Evolutionary conservation across 164 flowering plant genomes (phyloP).

Genomic region (Berberis vulgaris): DNA sequence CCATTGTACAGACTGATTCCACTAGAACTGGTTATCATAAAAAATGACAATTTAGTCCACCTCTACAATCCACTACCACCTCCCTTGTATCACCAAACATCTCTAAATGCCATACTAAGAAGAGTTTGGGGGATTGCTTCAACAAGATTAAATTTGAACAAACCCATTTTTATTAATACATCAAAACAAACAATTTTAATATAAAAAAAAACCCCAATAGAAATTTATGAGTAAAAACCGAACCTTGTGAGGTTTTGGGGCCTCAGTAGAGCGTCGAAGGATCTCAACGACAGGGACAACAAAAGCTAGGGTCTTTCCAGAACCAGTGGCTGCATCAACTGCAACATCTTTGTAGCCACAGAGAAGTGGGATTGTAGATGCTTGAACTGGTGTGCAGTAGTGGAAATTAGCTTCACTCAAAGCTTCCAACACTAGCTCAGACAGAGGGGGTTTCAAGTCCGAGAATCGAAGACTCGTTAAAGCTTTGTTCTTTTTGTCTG

Average conservation of each 20-base stretch:
- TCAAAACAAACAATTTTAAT: no score
- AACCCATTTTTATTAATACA: no score
- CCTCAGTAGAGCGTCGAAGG: constrained; percentile 45
- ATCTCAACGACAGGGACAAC: constrained; percentile 79
- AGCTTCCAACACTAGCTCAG: constrained; percentile 59
- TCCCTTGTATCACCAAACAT: no score
- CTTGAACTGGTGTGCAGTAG: constrained; percentile 93
- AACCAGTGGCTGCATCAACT: constrained; percentile 96
- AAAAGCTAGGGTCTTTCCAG: constrained; percentile 93
- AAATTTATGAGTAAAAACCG: not conserved
- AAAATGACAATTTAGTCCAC: no score
- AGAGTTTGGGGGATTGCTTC: no score
- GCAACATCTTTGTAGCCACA: constrained; percentile 85
- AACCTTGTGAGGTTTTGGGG: constrained; percentile 76
- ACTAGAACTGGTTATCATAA: no score
- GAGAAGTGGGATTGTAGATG: constrained; percentile 77
- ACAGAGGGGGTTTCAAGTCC: constrained; percentile 66
- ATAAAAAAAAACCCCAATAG: no score
- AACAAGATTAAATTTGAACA: no score
- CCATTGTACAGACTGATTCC: no score
- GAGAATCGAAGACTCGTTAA: constrained; percentile 64
- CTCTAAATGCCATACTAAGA: no score
- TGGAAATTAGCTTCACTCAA: constrained; percentile 45
- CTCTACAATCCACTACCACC: no score
- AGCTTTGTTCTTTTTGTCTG: constrained; percentile 28